phyloP scores from a whole-genome alignment of 345 rosid species.

The Acer negundo region DNA sequence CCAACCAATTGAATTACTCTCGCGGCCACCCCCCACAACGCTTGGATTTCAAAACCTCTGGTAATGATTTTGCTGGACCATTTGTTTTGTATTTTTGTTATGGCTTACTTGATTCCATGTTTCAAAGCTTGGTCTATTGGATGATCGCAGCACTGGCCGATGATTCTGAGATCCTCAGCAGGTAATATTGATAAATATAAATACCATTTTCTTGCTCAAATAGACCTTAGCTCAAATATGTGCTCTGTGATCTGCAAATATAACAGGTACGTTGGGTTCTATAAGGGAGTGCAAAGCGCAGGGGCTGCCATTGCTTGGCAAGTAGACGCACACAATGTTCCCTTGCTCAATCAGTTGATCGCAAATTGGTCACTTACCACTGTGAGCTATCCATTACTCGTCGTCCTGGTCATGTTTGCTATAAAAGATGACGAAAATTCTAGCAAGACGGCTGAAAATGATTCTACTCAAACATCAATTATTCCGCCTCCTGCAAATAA shows the following conservation, averaged over 20 bases:
- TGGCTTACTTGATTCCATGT: slow-evolving; percentile 70
- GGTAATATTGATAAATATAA: slow-evolving; percentile 28
- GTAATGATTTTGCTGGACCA: slow-evolving; percentile 52
- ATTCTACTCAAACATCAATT: slow-evolving; percentile 8
- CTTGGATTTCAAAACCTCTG: slow-evolving; percentile 59
- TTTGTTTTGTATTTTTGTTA: slow-evolving; percentile 54
- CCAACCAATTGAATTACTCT: slow-evolving; percentile 47
- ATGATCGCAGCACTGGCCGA: slow-evolving; percentile 63
- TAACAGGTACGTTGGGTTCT: slow-evolving; percentile 63
- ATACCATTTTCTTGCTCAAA: background rate
- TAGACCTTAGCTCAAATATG: background rate
- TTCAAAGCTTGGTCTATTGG: slow-evolving; percentile 72
- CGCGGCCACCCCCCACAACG: slow-evolving; percentile 20
- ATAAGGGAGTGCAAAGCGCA: slow-evolving; percentile 75
- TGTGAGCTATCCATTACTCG: slow-evolving; percentile 55
- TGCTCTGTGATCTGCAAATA: background rate
- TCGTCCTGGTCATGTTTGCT: slow-evolving; percentile 43
- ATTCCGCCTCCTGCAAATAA: background rate
- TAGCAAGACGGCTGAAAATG: slow-evolving; percentile 13
- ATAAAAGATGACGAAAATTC: slow-evolving; percentile 40
- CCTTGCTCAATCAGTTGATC: slow-evolving; percentile 41
- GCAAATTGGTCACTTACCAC: slow-evolving; percentile 62
- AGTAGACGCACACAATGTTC: slow-evolving; percentile 45
- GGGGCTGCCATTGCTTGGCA: slow-evolving; percentile 76
- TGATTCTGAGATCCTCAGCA: slow-evolving; percentile 73